These are phyloP conservation scores for Trichaptum fuscoviolaceum DNA, from an alignment of 768 basidiomycete genomes.

Conservation along the genomic window DNA sequence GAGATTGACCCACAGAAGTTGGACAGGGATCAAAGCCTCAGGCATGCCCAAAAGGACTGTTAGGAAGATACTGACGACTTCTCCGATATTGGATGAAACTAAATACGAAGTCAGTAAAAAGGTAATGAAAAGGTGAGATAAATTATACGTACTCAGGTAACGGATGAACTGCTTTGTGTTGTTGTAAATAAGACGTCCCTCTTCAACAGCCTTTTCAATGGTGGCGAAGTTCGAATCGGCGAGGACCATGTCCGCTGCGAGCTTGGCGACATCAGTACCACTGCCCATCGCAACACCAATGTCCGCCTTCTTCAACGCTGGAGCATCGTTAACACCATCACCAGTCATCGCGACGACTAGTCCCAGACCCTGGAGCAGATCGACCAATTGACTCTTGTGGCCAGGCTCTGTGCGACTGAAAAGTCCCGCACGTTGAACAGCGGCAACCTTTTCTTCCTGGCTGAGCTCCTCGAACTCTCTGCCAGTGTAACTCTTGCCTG, in stretches of 20 bases:
- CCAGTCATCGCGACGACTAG: conserved; percentile 98
- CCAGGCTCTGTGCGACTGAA: conserved; percentile 93
- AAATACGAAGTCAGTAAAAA: conserved; percentile 6
- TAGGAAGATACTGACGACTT: conserved; percentile 79
- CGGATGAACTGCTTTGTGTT: conserved; percentile 99
- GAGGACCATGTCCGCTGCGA: conserved; percentile 97
- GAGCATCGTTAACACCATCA: conserved; percentile 98
- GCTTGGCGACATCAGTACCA: conserved; percentile 96
- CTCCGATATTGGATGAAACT: conserved; percentile 36
- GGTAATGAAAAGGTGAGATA: conserved; percentile 28
- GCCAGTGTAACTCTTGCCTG: conserved; percentile 95
- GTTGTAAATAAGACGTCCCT: conserved; percentile 96
- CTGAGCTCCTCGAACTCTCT: conserved; percentile 81
- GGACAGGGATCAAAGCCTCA: conserved; percentile 96
- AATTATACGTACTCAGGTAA: conserved; percentile 73
- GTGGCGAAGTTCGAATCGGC: conserved; percentile 97
- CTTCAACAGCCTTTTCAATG: conserved; percentile 94
- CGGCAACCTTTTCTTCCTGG: conserved; percentile 75
- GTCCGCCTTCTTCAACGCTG: conserved; percentile 93
- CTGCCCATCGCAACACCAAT: conserved; percentile 99
- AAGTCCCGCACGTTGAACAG: conserved; percentile 82
- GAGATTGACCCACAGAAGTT: conserved; percentile 97
- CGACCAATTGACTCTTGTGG: conserved; percentile 93
- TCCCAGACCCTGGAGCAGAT: conserved; percentile 85
- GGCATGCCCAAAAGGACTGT: conserved; percentile 98